Percentiles rank a stretch among this genome's conserved stretches.
Evolutionary conservation across 2,329 filamentous ascomycete species (phyloP).

Genomic region (Didymella pinodella): DNA sequence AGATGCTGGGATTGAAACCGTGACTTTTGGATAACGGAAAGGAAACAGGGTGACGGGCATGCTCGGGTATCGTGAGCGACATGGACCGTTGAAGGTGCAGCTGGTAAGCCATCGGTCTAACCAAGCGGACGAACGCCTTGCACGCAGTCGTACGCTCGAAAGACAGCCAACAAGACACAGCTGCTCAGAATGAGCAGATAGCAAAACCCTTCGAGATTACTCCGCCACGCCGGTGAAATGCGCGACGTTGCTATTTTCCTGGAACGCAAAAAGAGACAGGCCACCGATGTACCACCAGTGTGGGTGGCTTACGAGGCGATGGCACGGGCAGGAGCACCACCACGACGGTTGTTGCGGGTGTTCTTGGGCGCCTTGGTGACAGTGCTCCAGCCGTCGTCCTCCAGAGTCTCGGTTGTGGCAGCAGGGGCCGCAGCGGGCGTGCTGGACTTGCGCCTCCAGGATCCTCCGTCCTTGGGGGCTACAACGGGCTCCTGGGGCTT

Average conservation of each 20-base stretch:
- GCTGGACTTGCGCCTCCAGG: conserved; percentile 52
- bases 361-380: conserved; percentile 58
- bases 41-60: conserved; percentile 29
- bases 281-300: conserved; percentile 9
- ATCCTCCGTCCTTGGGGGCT: conserved; percentile 49
- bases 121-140: conserved; percentile 28
- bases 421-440: conserved; percentile 37
- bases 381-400: conserved; percentile 64
- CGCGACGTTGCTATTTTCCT: conserved; percentile 40
- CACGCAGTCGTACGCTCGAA: conserved; percentile 25
- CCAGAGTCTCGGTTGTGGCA: conserved; percentile 56
- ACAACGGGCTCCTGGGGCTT: conserved; percentile 65
- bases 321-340: conserved; percentile 52
- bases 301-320: conserved; percentile 54
- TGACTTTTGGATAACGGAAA: conserved; percentile 46
- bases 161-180: conserved; percentile 34
- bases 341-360: conserved; percentile 48
- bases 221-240: conserved; percentile 37
- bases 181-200: conserved; percentile 33
- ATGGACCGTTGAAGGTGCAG: conserved; percentile 32
- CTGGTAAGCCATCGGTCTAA: conserved; percentile 26
- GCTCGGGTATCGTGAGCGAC: conserved; percentile 32
- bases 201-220: conserved; percentile 32
- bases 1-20: conserved; percentile 33
- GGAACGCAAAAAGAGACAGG: conserved; percentile 28